Evolutionary conservation across 495 filamentous ascomycete species (phyloP), one percentile per base, ranked within the genome.

Genomic region (Bacidia gigantensis): DNA sequence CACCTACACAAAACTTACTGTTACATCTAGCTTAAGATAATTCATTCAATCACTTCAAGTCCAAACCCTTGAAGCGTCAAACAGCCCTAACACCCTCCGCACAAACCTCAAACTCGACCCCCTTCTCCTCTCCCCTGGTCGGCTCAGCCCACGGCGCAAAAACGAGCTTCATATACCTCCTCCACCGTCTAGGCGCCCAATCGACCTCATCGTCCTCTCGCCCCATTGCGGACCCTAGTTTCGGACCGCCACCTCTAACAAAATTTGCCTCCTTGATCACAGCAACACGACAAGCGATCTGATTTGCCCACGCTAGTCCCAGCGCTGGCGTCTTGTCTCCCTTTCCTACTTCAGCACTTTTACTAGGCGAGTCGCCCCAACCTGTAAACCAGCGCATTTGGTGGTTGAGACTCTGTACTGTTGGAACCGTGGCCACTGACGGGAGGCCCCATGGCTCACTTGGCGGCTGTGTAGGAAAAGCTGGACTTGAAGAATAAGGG

Each of bases 381-480:
- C 92, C 92, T 2, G 85, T 90, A 65, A 95, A 95, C 75, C 86
- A 98, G 7, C 82, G 78, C 60, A 93, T 84, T 65, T 98, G 92
- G 64, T 93, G 86, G 54, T 88, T 78, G 14, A 96, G 75, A n/a
- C 72, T 74, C 29, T 93, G 51, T 2, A 32, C 48, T 14, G 14
- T 43, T 26, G 49, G 56, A 5, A 62, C 62, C 17, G 55, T 26
- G 57, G 43, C 45, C 50, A 14, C 22, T 57, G 25, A 54, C 51
- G 61, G 53, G 38, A 64, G 64, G 20, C 41, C 41, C 12, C 20
- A n/a, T 5, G 9, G 5, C 17, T 44, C 0, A 64, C 66, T 1
- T 63, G 56, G 46, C 25, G 47, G 46, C 22, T 50, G 58, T 48
- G 35, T 52, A 11, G 9, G 60, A 57, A 35, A 60, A 51, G 51